These are phyloP conservation scores for Combretum micranthum DNA, from an alignment of 345 rosid genomes.

Conservation along the genomic window DNA sequence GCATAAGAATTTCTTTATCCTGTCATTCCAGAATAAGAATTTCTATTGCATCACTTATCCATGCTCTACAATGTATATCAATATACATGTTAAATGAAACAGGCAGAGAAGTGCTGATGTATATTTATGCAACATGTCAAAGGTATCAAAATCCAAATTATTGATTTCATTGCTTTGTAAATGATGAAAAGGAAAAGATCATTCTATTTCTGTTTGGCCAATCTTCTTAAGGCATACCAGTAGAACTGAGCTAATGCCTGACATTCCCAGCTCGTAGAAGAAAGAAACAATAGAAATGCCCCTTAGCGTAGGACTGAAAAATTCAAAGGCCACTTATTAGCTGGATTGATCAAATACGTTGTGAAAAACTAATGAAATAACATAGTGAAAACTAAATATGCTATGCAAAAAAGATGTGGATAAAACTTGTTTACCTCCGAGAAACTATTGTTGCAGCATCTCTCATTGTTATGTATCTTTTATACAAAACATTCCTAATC, in stretches of 20 bases:
- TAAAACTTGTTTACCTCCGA: conserved; percentile 19
- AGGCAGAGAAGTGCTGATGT: too few relatives aligned
- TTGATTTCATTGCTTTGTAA: too few relatives aligned
- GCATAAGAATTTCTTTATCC: too few relatives aligned
- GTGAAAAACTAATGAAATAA: not conserved
- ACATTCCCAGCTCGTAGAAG: conserved; percentile 51
- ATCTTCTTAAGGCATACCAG: conserved; percentile 19
- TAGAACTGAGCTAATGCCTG: conserved; percentile 41
- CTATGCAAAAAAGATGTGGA: not conserved
- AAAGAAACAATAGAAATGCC: conserved; percentile 38
- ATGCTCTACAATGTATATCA: too few relatives aligned
- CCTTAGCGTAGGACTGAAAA: conserved; percentile 38
- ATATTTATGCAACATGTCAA: too few relatives aligned
- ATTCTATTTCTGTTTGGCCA: too few relatives aligned
- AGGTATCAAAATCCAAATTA: too few relatives aligned
- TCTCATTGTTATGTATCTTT: conserved; percentile 37
- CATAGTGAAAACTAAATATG: not conserved
- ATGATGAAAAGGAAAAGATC: too few relatives aligned
- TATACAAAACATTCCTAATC: conserved; percentile 14
- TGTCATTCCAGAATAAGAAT: too few relatives aligned
- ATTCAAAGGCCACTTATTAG: not conserved
- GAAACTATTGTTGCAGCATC: conserved; percentile 31
- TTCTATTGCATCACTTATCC: too few relatives aligned
- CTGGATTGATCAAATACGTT: not conserved
- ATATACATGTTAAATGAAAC: too few relatives aligned